Base-by-base conservation (phyloP, 148 eudicot species). In the Cornus kousa region DNA sequence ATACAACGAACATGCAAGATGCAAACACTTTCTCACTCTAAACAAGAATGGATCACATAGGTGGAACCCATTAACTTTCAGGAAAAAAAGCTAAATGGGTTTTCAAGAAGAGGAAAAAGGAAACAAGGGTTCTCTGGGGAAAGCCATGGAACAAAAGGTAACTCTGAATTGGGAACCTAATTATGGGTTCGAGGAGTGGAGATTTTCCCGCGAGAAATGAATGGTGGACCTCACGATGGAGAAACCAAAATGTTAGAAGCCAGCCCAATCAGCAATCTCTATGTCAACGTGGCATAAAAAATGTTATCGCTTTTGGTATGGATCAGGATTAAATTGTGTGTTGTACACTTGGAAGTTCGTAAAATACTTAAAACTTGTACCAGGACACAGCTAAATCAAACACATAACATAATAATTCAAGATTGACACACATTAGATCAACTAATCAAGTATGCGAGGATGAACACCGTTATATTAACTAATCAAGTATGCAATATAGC, bases 11-110 rank as follows among this genome's bases (percentile, higher is more conserved):
- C 72, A 28, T 31, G 72, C 19, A 76, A 46, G 60, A 48, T 19
- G 72, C 19, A 67, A 67, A 67, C 79, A 43, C 70, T 46, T 75
- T 72, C 43, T 76, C 23, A 68, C 70, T 74, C 80, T 55, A 59
- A 83, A 80, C 77, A 86, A 81, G 83, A 69, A 31, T 70, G 83
- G 64, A 85, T 4, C 40, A 79, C 77, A 82, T 69, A 76, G 43
- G 43, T 39, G 43, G 77, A 76, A 67, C 57, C 77, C 67, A 77
- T 80, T 32, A 66, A 76, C 33, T 35, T 71, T 65, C 9, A 73
- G 71, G 71, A 68, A 62, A 28, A 28, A 24, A 75, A 70, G 67
- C 60, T 66, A 43, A 33, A 66, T 0, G 64, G 43, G 39, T 40
- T 55, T 13, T 32, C 68, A 40, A 28, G 22, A 68, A 70, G 79